Evolutionary conservation across 805 yeast genomes (phyloP).

Genomic region (Blastobotrys terrestris): DNA sequence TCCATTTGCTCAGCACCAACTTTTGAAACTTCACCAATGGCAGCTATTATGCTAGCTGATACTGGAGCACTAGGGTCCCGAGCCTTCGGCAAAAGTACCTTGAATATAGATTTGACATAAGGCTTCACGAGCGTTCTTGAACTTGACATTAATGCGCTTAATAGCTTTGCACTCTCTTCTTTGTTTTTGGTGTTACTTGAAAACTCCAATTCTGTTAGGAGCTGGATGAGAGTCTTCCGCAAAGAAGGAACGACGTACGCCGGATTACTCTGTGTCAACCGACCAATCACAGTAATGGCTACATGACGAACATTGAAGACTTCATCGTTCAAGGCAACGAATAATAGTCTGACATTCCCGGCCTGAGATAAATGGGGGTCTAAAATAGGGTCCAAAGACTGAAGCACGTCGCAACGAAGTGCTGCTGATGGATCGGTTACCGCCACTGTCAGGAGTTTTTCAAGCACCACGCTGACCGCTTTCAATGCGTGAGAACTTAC

Average conservation of each 20-base stretch:
- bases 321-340: constrained; percentile 90
- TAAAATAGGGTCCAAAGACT: constrained; percentile 63
- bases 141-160: constrained; percentile 67
- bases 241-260: constrained; percentile 93
- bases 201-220: constrained; percentile 78
- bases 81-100: constrained; percentile 71
- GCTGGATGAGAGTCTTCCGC: constrained; percentile 77
- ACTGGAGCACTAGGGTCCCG: constrained; percentile 71
- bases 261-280: constrained; percentile 81
- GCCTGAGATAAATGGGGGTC: constrained; percentile 95
- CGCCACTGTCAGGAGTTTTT: constrained; percentile 71
- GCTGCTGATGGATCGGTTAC: constrained; percentile 87
- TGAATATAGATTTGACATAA: constrained; percentile 85
- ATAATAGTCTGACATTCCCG: constrained; percentile 74
- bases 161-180: constrained; percentile 78
- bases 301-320: constrained; percentile 73
- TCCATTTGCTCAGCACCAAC: constrained; percentile 84
- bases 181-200: constrained; percentile 68
- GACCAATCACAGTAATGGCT: constrained; percentile 73
- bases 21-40: constrained; percentile 81
- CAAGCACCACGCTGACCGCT: constrained; percentile 80
- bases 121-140: constrained; percentile 84
- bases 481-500: constrained; percentile 72
- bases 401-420: constrained; percentile 72
- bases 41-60: constrained; percentile 76